A percentile compares a stretch with the other conserved stretches of the same genome.
These are phyloP conservation scores for Dioscorea alata DNA, from an alignment of 106 monocot species.

Conservation along the genomic window DNA sequence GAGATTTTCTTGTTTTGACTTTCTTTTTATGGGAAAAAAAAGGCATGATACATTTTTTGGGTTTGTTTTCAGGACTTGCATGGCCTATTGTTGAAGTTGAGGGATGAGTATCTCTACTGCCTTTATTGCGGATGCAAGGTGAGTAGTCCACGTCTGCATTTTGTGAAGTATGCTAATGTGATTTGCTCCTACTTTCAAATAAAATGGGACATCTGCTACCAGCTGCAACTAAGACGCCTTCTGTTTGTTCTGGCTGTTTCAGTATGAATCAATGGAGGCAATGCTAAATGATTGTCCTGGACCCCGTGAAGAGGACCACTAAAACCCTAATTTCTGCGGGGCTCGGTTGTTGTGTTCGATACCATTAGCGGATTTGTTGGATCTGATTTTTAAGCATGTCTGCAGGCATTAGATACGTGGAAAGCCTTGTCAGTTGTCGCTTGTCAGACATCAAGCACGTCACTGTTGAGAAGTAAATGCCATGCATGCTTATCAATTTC, in stretches of 20 bases:
- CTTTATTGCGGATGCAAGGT: slow-evolving; percentile 92
- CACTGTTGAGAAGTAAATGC: neutral
- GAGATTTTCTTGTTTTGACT: neutral
- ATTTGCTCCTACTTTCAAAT: neutral
- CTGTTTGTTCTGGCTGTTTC: slow-evolving; percentile 5
- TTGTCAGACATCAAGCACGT: neutral
- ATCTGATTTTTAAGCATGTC: neutral
- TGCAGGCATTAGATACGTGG: neutral
- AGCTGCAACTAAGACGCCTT: too few relatives aligned
- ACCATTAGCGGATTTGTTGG: neutral
- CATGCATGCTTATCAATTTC: neutral
- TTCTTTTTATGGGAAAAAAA: neutral
- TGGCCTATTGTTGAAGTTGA: slow-evolving; percentile 55
- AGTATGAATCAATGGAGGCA: slow-evolving; percentile 82
- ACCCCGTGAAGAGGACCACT: slow-evolving; percentile 76
- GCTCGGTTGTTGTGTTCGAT: neutral
- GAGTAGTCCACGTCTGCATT: neutral
- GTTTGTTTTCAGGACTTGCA: slow-evolving; percentile 58
- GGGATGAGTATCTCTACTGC: slow-evolving; percentile 75
- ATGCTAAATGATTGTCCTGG: slow-evolving; percentile 68
- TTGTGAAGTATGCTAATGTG: neutral
- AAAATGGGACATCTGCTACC: neutral
- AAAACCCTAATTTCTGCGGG: neutral
- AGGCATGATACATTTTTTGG: neutral
- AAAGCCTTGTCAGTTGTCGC: neutral